phyloP scores from a whole-genome alignment of 1,284 basidiomycete species.

The Leccinum pachyderme region DNA sequence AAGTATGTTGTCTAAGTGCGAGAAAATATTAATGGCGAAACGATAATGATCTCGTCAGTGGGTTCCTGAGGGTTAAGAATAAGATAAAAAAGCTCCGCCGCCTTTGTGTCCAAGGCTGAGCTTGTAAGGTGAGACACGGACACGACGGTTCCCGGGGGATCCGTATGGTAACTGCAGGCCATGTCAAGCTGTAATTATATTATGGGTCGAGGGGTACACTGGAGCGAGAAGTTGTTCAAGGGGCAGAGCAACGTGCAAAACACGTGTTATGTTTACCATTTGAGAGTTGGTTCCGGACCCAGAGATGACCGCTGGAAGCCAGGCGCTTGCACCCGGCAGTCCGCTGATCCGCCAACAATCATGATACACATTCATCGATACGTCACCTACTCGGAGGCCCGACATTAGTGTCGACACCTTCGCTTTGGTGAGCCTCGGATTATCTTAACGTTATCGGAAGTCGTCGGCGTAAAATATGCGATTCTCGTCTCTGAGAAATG shows the following conservation, averaged over 20 bases:
- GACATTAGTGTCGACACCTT: neutral
- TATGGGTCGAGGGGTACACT: neutral
- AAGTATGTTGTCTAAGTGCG: neutral
- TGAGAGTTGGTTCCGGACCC: neutral
- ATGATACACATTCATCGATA: neutral
- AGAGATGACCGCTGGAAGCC: neutral
- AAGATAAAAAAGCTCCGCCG: neutral
- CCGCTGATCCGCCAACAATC: neutral
- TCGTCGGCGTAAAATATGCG: no score
- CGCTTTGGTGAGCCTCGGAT: neutral
- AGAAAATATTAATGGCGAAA: neutral
- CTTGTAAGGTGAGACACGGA: neutral
- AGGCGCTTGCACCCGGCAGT: neutral
- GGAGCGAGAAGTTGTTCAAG: neutral
- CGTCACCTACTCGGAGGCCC: neutral
- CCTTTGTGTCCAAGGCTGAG: neutral
- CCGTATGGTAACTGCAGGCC: slow-evolving; percentile 1
- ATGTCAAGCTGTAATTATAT: neutral
- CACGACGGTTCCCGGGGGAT: neutral
- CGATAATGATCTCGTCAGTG: neutral
- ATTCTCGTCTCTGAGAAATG: no score
- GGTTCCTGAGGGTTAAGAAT: neutral
- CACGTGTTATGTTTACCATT: neutral
- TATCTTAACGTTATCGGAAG: neutral
- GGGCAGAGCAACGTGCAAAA: neutral